phyloP scores from a whole-genome alignment of 495 filamentous ascomycete genomes.

The Neurospora intermedia region DNA sequence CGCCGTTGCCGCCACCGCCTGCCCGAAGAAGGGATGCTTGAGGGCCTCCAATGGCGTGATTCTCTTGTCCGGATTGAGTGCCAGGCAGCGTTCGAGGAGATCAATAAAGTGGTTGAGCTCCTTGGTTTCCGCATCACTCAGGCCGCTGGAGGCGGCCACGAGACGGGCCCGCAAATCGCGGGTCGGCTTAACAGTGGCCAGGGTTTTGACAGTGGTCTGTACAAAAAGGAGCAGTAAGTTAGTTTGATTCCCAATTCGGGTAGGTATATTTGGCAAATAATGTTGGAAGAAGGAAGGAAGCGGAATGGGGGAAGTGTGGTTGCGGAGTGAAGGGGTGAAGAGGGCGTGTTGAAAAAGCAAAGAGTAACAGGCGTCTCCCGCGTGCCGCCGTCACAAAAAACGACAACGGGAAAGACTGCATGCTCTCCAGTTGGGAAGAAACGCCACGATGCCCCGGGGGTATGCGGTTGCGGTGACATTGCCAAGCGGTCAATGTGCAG shows the following conservation, averaged over 20 bases:
- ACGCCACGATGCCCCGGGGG: background rate
- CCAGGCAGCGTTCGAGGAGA: constrained; percentile 75
- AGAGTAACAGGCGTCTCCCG: background rate
- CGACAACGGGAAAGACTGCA: background rate
- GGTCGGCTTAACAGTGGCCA: constrained; percentile 69
- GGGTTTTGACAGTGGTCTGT: constrained; percentile 53
- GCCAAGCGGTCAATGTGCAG: background rate
- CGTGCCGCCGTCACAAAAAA: background rate
- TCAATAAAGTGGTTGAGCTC: constrained; percentile 77
- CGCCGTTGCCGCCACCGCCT: constrained; percentile 8
- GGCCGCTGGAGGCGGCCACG: constrained; percentile 57
- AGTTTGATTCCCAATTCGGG: background rate
- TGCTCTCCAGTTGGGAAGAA: background rate
- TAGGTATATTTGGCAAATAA: background rate
- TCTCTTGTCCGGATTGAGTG: constrained; percentile 86
- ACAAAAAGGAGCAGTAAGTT: constrained; percentile 4
- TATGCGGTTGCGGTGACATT: background rate
- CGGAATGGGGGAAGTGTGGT: background rate
- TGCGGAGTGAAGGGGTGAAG: background rate
- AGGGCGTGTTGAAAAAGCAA: background rate
- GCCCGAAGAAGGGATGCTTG: constrained; percentile 65
- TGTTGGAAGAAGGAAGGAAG: background rate
- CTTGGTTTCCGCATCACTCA: constrained; percentile 64
- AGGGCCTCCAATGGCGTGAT: constrained; percentile 79
- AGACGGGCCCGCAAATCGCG: constrained; percentile 73